Conservation (phyloP, 345 rosid species). For the Arabidopsis thaliana region DNA sequence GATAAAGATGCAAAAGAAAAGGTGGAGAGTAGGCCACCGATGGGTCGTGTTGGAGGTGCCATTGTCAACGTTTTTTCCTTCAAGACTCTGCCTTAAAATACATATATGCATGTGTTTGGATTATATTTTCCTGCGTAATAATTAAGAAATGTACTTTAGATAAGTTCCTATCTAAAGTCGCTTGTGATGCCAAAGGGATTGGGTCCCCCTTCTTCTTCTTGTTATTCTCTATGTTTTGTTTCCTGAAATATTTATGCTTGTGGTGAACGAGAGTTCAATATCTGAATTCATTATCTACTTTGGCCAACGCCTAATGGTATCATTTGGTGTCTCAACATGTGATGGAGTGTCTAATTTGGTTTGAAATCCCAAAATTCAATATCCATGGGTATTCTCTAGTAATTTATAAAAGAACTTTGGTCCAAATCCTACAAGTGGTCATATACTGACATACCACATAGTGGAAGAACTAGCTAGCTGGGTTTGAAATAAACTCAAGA, state of each 20-base stretch:
- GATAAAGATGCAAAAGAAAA: background rate
- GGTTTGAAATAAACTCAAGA: background rate
- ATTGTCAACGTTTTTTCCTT: conserved; percentile 42
- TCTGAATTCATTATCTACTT: background rate
- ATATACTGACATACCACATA: background rate
- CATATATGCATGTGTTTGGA: background rate
- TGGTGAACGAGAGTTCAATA: background rate
- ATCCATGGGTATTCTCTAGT: too few relatives aligned
- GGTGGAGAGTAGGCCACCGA: background rate
- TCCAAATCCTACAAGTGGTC: too few relatives aligned
- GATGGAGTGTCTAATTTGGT: background rate
- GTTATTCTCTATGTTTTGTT: background rate
- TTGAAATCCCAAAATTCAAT: background rate
- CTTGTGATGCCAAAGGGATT: background rate
- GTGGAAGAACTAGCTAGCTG: background rate
- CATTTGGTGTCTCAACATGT: background rate
- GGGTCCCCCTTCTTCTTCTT: background rate
- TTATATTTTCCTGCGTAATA: background rate
- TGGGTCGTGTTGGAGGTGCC: conserved; percentile 26
- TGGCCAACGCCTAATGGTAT: background rate
- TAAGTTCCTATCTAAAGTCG: background rate
- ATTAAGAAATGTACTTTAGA: background rate
- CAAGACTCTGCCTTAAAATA: background rate
- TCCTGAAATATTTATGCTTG: background rate
- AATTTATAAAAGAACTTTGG: too few relatives aligned